Evolutionary conservation across 345 rosid species (phyloP).

Genomic region (Eucalyptus marginata): DNA sequence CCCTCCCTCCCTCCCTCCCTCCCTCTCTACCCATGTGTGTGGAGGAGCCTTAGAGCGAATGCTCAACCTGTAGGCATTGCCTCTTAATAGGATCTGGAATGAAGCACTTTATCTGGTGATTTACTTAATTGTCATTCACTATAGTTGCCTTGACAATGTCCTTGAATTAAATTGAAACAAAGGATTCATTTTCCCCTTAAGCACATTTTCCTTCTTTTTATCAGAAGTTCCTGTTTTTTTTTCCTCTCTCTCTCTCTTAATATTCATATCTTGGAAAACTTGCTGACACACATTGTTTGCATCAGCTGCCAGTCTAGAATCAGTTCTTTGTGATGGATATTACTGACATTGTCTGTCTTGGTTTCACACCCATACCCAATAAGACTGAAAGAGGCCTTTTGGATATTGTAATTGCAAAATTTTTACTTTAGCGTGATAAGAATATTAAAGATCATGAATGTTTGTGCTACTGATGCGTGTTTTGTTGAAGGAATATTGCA

Average conservation of each 20-base stretch:
- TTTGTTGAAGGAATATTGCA: not conserved
- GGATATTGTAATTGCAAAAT: not conserved
- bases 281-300: not conserved
- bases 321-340: not conserved
- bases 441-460: not conserved
- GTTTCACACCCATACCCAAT: not conserved
- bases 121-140: not conserved
- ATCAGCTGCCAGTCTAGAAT: not conserved
- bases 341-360: not conserved
- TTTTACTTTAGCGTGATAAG: not conserved
- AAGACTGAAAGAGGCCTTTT: not conserved
- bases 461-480: not conserved
- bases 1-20: not conserved
- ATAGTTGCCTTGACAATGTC: not conserved
- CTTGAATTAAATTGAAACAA: not conserved
- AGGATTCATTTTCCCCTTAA: not conserved
- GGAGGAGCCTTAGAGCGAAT: not conserved
- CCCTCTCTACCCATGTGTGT: not conserved
- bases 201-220: not conserved
- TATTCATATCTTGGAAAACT: not conserved
- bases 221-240: not conserved
- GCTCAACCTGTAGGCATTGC: not conserved
- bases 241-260: not conserved
- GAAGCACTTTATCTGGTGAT: not conserved
- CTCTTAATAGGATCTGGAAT: not conserved